Evolutionary conservation across 768 basidiomycete genomes (phyloP), one percentile per base, ranked within the genome.

Genomic region (Suillus paluster): DNA sequence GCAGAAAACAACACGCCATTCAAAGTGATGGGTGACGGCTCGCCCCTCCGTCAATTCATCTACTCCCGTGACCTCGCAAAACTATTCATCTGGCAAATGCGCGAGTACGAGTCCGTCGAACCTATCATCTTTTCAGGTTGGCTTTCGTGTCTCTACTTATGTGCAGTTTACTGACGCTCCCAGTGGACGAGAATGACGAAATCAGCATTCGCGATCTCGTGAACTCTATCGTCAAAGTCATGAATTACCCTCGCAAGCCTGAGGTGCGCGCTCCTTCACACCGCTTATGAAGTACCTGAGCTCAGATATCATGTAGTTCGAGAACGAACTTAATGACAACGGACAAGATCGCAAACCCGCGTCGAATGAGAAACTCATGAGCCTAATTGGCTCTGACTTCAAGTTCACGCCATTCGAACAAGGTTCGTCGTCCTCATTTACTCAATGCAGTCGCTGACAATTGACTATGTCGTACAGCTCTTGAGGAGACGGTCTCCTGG

Each of bases 331-430:
- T 41, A 66, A 86, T 57, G 87, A 95, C 10, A 97, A 99, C 69
- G 95, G 97, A 1, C 96, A 98, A 75, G 96, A 89, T 84, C 89
- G 95, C 67, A 98, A 98, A 78, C 95, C 96, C 1, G 96, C 96
- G 19, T 94, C 94, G 41, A 99, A 99, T 77, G 87, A 84, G 70
- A 97, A 96, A 75, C 80, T 97, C 7, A 71, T 93, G 54, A 77
- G 76, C n/a, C 78, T 92, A 57, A 87, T 95, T 55, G 89, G 89
- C 33, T 49, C 67, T 0, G 87, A 80, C 5, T 97, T 96, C 80
- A 70, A 90, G 75, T 98, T 98, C 76, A 97, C 95, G 34, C 95
- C 95, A 9, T 97, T 99, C 73, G 85, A 94, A 36, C 64, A 86
- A 74, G 92, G 92, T 92, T 64, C 45, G 81, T 74, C 21, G 27